Base-by-base conservation (phyloP, 768 basidiomycete genomes). In the Amanita molliuscula region DNA sequence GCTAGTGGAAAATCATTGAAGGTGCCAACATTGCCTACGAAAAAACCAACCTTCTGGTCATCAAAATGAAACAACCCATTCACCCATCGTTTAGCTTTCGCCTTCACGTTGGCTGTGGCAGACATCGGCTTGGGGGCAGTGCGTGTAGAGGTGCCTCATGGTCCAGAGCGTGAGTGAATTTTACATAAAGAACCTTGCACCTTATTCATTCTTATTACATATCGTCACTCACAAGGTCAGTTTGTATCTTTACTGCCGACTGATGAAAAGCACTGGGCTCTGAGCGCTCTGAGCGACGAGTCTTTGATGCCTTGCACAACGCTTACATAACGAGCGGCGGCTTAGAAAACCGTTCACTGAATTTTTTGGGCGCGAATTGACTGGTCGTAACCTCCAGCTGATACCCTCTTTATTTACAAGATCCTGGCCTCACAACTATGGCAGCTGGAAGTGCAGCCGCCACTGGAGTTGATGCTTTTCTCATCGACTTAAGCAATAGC, bases 261-360 rank as follows among this genome's bases (percentile, higher is more conserved):
- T 50, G 75, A 78, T 70, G 75, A 78, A 77, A 69, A 58, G 76
- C 76, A 77, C 76, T 78, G 76, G 76, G 76, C 76, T 77, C 75
- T 75, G 76, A 75, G 60, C 11, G 76, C 76, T 77, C 75, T 75
- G 76, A 75, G 60, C 11, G 7, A 29, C 18, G 9, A 18, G 29
- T 20, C 38, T 11, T 59, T 66, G 71, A 67, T 68, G 73, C 61
- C 59, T 71, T 55, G 72, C 72, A 71, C 62, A 73, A 73, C 69
- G 65, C 68, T 71, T 63, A 23, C 16, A 42, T 53, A 49, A 42
- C 44, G 64, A 69, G 70, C 64, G 72, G 72, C 74, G 73, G 73
- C 73, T 62, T 74, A 72, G 71, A 74, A 74, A 73, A 65, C 74
- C 74, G 73, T 74, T 72, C 67, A 69, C 73, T 65, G 66, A 73